Evolutionary conservation across 129 eudicot genomes (phyloP), one percentile per base, ranked within the genome.

Genomic region (Calendula officinalis): DNA sequence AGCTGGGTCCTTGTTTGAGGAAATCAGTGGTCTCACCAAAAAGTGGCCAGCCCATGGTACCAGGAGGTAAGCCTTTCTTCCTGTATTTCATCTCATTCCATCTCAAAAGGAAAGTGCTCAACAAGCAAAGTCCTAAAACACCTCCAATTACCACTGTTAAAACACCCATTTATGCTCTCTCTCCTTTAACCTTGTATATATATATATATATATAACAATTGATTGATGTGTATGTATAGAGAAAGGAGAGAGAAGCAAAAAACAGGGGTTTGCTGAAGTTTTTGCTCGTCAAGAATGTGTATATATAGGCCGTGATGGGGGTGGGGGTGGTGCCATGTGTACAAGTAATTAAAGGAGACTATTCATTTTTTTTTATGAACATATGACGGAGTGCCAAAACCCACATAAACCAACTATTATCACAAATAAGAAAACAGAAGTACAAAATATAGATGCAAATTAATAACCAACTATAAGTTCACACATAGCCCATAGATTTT

Each of bases 41-140:
- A 74, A 94, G 73, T 56, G 99, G 99, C 99, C 99, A 94, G 39
- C 99, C 99, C 99, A 94, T 94, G 64, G 99, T 94, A 38, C 99
- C 99, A 14, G 99, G 99, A n/a, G 99, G 99, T 59, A 94, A 66
- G 6, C 95, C 90, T 78, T 83, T 81, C 86, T 82, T 94, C 76
- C 79, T 82, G 83, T 88, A 89, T 67, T 77, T 80, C 55, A 94
- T 71, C 66, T 85, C 92, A 75, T 88, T 94, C 99, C 99, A 94
- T 79, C 78, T 89, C 78, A 94, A 80, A 57, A 94, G 69, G 63
- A 83, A 84, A 33, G 80, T 73, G 68, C 89, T 82, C 8, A 85
- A 70, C 68, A 83, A 61, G 76, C 96, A 81, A 38, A 91, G 53
- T 8, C 83, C 87, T 70, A 81, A 79, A 14, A 84, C 75, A 60